Evolutionary conservation across 176 grass and related monocot species (phyloP), one percentile per base, ranked within the genome.

Genomic region (Avena sativa): DNA sequence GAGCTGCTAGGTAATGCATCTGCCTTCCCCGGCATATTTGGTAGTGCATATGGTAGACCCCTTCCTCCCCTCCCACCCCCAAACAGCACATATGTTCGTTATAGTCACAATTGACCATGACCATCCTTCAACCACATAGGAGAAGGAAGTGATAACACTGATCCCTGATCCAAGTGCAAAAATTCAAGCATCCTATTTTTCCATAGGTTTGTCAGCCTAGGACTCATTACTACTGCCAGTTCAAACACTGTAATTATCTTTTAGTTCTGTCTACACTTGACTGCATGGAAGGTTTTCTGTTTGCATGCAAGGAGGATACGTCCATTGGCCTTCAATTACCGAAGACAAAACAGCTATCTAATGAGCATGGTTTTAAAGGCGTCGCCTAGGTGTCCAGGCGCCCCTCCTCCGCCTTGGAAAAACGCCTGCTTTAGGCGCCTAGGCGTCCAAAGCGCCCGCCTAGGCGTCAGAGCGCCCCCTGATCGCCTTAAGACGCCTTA

Each of bases 11-110:
- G 34, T 40, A 48, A 64, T 26, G 30, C 71, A 67, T 3, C 59
- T 67, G 25, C 79, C 48, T 82, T 87, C 57, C 70, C 25, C 26
- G 26, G 51, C n/a, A 79, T 80, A 80, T 80, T 61, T 40, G 66
- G 10, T 80, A 80, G 40, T 25, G 43, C 17, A 6, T 50, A 49
- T 74, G 56, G 51, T 71, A 53, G 51, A 15, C 51, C 51, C 51
- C 51, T 53, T 43, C 7, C 40, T 43, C 40, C 40, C 40, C 40
- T 43, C 40, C 40, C 40, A 43, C 40, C 40, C 40, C 40, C 40
- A 43, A 43, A 43, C 40, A 43, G 46, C 46, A 56, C 16, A 12
- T 44, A 8, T 76, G 57, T 64, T 62, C 17, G 43, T n/a, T 40
- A 38, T 70, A 57, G 50, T 58, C 2, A 47, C 8, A 67, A 44